Conservation (phyloP, 1,139 yeast genomes). For the Kurtzmaniella quercitrusa region DNA sequence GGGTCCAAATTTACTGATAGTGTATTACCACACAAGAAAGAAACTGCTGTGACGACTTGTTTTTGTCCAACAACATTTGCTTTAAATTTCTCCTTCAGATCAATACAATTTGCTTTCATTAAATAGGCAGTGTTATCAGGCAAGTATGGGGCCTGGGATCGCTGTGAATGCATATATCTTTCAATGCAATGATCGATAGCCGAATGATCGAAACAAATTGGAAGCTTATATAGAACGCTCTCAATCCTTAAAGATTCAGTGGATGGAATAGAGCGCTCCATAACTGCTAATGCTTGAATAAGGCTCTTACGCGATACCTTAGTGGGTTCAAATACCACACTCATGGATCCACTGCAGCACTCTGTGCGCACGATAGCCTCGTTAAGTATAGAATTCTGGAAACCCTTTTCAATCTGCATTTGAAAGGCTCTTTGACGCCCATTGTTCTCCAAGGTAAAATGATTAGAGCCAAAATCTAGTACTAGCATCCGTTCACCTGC, state of each 20-base stretch:
- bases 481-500: conserved; percentile 31
- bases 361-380: conserved; percentile 16
- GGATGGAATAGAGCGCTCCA: conserved; percentile 25
- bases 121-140: conserved; percentile 30
- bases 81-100: conserved; percentile 25
- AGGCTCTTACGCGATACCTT: conserved; percentile 16
- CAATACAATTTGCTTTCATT: conserved; percentile 26
- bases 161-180: conserved; percentile 30
- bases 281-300: conserved; percentile 14
- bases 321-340: conserved; percentile 22
- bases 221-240: conserved; percentile 25
- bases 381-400: conserved; percentile 11
- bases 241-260: conserved; percentile 25
- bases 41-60: conserved; percentile 31
- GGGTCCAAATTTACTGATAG: conserved; percentile 31
- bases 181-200: conserved; percentile 28
- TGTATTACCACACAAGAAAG: conserved; percentile 35
- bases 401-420: conserved; percentile 8
- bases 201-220: conserved; percentile 28
- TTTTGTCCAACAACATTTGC: conserved; percentile 23
- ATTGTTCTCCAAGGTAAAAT: conserved; percentile 25
- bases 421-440: conserved; percentile 26
- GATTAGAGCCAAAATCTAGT: conserved; percentile 25
- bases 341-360: conserved; percentile 24
- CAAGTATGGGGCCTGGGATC: conserved; percentile 34